Percentiles rank a stretch among this genome's conserved stretches.
phyloP scores from a whole-genome alignment of 1,284 basidiomycete species.

The Porogramme epimiltina region DNA sequence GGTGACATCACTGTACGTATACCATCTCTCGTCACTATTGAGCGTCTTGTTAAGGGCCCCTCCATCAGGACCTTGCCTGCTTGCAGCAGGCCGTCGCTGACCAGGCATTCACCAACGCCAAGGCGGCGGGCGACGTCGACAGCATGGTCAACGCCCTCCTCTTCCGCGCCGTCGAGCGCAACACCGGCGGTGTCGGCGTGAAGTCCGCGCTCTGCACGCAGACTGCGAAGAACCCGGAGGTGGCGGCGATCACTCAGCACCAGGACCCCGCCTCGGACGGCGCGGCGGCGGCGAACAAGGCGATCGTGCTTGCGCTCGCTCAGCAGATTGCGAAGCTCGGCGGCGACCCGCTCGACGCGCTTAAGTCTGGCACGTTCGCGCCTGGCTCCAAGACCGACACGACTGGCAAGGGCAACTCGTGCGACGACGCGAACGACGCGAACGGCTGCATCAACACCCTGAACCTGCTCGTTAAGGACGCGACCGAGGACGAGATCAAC shows the following conservation, averaged over 20 bases:
- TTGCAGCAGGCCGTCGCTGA: conserved; percentile 68
- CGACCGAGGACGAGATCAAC: conserved; percentile 59
- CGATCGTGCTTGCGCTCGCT: conserved; percentile 58
- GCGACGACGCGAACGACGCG: conserved; percentile 53
- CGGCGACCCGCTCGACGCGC: conserved; percentile 60
- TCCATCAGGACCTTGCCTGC: conserved; percentile 55
- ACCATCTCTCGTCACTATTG: neutral
- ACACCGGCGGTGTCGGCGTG: conserved; percentile 58
- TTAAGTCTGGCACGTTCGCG: conserved; percentile 66
- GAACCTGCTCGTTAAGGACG: conserved; percentile 59
- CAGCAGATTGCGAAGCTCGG: conserved; percentile 65
- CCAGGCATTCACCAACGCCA: conserved; percentile 73
- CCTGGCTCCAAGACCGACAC: conserved; percentile 55
- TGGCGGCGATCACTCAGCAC: conserved; percentile 68
- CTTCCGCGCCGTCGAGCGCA: conserved; percentile 69
- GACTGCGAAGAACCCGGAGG: conserved; percentile 64
- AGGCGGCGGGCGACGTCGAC: conserved; percentile 56
- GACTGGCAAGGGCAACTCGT: conserved; percentile 51
- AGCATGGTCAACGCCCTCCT: conserved; percentile 63
- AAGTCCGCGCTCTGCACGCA: conserved; percentile 53
- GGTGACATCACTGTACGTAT: conserved; percentile 52
- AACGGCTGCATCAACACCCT: conserved; percentile 67
- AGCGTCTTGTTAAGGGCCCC: neutral
- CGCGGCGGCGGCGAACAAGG: conserved; percentile 65
- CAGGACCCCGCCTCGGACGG: conserved; percentile 66